These are phyloP conservation scores for Nakazawaea peltata DNA, from an alignment of 805 yeast species.

Conservation along the genomic window DNA sequence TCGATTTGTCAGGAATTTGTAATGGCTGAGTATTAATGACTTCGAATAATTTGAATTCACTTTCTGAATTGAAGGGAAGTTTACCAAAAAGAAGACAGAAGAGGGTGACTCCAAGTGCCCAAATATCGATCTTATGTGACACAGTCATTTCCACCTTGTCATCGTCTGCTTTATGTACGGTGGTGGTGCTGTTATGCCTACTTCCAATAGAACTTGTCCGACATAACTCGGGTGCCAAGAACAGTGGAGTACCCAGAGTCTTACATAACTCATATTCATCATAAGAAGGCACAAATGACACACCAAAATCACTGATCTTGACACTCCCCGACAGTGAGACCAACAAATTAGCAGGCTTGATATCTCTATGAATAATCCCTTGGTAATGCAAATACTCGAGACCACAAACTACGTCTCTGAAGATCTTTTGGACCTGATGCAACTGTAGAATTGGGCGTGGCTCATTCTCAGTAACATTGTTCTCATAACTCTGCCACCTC, in stretches of 20 bases:
- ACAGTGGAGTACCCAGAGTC: slow-evolving; percentile 97
- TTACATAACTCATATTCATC: slow-evolving; percentile 79
- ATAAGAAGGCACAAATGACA: slow-evolving; percentile 59
- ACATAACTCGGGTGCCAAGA: slow-evolving; percentile 91
- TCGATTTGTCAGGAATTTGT: slow-evolving; percentile 39
- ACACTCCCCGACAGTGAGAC: slow-evolving; percentile 64
- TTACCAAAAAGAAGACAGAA: slow-evolving; percentile 83
- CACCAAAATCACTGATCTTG: slow-evolving; percentile 96
- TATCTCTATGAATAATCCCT: slow-evolving; percentile 91
- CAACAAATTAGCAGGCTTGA: slow-evolving; percentile 87
- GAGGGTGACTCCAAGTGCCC: slow-evolving; percentile 94
- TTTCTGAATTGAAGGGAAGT: slow-evolving; percentile 82
- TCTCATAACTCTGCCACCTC: slow-evolving; percentile 53
- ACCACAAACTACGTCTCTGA: slow-evolving; percentile 81
- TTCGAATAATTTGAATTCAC: slow-evolving; percentile 79
- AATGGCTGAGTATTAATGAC: slow-evolving; percentile 62
- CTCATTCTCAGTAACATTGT: slow-evolving; percentile 2
- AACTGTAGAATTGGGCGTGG: slow-evolving; percentile 60
- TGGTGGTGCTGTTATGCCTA: too few species aligned
- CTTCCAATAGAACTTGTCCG: slow-evolving; percentile 40
- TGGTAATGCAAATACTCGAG: slow-evolving; percentile 85
- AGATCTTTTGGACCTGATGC: slow-evolving; percentile 58
- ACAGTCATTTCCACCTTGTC: slow-evolving; percentile 45
- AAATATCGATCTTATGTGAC: slow-evolving; percentile 89
- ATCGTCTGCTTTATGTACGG: slow-evolving; percentile 15